Conservation (phyloP, 495 filamentous ascomycete genomes). For the Niebla homalea region DNA sequence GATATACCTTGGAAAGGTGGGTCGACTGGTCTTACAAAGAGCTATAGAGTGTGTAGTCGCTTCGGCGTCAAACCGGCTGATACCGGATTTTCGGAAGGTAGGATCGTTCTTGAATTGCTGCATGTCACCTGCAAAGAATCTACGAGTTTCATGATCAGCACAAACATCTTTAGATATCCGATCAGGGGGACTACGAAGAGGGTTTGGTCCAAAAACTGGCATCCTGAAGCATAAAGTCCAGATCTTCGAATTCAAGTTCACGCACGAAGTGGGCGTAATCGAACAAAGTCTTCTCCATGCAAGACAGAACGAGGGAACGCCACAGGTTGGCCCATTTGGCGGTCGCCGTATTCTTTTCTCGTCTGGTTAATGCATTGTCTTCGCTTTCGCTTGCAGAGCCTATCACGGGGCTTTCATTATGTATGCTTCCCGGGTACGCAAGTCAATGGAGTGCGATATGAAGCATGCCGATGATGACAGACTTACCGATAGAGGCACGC, state of each 20-base stretch:
- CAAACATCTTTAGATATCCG: too few relatives aligned
- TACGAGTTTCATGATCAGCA: constrained; percentile 10
- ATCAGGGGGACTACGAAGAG: neutral
- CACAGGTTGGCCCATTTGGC: constrained; percentile 49
- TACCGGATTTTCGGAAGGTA: constrained; percentile 3
- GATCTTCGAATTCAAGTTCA: constrained; percentile 45
- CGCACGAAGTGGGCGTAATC: constrained; percentile 60
- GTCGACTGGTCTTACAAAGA: constrained; percentile 19
- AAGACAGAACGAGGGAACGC: constrained; percentile 57
- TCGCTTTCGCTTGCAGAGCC: constrained; percentile 28
- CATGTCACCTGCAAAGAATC: constrained; percentile 39
- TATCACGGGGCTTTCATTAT: constrained; percentile 27
- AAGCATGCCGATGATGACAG: neutral
- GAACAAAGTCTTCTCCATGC: constrained; percentile 46
- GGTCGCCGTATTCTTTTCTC: constrained; percentile 7
- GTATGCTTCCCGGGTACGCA: constrained; percentile 16
- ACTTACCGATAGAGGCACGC: constrained; percentile 49
- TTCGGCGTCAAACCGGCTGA: constrained; percentile 9
- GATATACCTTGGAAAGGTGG: neutral
- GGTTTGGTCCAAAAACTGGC: constrained; percentile 27
- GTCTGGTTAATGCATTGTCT: constrained; percentile 23
- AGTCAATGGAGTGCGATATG: too few relatives aligned
- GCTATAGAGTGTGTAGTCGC: constrained; percentile 28
- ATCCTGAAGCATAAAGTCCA: constrained; percentile 45
- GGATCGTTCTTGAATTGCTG: constrained; percentile 11